These are phyloP conservation scores for Babesia ovata DNA, from an alignment of 169 alveolate genomes.

Conservation along the genomic window DNA sequence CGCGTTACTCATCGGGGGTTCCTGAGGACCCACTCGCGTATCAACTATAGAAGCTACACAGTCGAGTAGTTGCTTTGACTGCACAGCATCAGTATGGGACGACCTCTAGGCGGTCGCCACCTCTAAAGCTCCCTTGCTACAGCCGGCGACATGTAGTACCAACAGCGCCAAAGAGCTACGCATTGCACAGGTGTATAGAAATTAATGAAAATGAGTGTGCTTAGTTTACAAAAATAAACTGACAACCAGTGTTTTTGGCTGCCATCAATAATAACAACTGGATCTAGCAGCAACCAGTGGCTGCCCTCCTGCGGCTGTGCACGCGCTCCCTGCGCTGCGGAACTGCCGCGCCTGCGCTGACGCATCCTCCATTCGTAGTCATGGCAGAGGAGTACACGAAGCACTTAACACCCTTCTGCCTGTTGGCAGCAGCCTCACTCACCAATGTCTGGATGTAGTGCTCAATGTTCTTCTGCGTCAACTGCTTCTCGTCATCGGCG, in stretches of 20 bases:
- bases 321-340: conserved; percentile 75
- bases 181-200: too few species aligned
- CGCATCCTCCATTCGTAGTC: conserved; percentile 84
- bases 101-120: too few species aligned
- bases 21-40: too few species aligned
- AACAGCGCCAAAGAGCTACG: too few species aligned
- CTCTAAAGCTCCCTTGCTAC: too few species aligned
- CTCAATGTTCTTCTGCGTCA: conserved; percentile 56
- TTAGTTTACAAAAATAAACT: neutral
- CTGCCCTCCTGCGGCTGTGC: conserved; percentile 8
- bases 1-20: too few species aligned
- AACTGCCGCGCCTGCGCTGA: conserved; percentile 85
- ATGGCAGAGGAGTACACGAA: conserved; percentile 83
- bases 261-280: neutral
- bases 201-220: neutral
- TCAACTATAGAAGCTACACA: too few species aligned
- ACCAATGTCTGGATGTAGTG: conserved; percentile 58
- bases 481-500: conserved; percentile 14
- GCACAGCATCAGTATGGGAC: too few species aligned
- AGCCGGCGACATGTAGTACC: too few species aligned
- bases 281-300: conserved; percentile 57
- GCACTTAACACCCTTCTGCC: conserved; percentile 77
- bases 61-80: too few species aligned
- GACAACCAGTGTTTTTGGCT: neutral
- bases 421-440: conserved; percentile 63